phyloP scores from a whole-genome alignment of 2,329 filamentous ascomycete genomes.

The Exophiala xenobiotica region DNA sequence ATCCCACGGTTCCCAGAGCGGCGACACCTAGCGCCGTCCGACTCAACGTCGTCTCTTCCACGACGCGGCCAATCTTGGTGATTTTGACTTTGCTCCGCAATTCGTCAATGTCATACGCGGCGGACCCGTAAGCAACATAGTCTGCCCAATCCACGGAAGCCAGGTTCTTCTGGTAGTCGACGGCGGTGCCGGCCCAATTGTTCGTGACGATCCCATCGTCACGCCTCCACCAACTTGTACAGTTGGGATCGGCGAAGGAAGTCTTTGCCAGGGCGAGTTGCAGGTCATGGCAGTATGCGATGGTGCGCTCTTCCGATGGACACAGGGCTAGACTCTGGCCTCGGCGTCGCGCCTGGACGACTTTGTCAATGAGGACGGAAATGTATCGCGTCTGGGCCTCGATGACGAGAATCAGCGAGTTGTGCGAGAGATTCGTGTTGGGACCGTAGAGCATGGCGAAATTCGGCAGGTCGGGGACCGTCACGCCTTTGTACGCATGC shows the following conservation, averaged over 20 bases:
- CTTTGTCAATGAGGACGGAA: slow-evolving; percentile 48
- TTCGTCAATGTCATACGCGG: slow-evolving; percentile 27
- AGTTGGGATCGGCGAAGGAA: slow-evolving; percentile 55
- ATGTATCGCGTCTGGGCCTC: slow-evolving; percentile 58
- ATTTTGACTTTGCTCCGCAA: slow-evolving; percentile 26
- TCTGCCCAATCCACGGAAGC: slow-evolving; percentile 36
- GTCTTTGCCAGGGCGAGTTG: slow-evolving; percentile 39
- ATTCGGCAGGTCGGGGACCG: slow-evolving; percentile 52
- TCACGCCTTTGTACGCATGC: slow-evolving; percentile 51
- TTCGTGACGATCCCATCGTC: slow-evolving; percentile 56
- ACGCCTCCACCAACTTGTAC: slow-evolving; percentile 58
- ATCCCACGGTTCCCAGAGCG: not conserved
- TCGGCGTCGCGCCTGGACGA: slow-evolving; percentile 46
- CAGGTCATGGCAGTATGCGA: slow-evolving; percentile 14
- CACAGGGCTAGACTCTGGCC: slow-evolving; percentile 45
- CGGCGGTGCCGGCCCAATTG: slow-evolving; percentile 55
- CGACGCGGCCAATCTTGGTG: slow-evolving; percentile 18
- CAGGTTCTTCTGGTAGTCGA: slow-evolving; percentile 53
- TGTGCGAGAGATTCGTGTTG: slow-evolving; percentile 57
- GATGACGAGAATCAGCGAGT: slow-evolving; percentile 60
- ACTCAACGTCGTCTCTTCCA: slow-evolving; percentile 14
- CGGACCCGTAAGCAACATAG: slow-evolving; percentile 34
- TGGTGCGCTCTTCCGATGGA: slow-evolving; percentile 39
- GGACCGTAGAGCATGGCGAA: slow-evolving; percentile 60
- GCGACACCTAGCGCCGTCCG: slow-evolving; percentile 12